phyloP scores from a whole-genome alignment of 331 rosid species.

The Ulmus americana region DNA sequence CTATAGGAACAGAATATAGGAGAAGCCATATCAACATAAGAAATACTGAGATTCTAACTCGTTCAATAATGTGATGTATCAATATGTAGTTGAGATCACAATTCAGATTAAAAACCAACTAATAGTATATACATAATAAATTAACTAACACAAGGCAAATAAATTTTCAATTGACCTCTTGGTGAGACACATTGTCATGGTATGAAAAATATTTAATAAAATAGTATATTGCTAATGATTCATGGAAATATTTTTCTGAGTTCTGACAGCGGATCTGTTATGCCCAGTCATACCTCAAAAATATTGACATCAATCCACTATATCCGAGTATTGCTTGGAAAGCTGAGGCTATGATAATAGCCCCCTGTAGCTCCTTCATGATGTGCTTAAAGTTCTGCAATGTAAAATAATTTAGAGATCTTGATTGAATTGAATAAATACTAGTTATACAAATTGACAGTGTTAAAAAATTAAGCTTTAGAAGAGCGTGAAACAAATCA shows the following conservation, averaged over 20 bases:
- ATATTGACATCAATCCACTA: constrained; percentile 81
- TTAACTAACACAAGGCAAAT: neutral
- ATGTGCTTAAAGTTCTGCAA: constrained; percentile 82
- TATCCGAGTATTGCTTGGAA: constrained; percentile 92
- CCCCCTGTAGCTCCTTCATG: constrained; percentile 99
- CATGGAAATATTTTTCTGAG: constrained; percentile 7
- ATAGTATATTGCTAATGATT: neutral
- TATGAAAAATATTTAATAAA: constrained; percentile 3
- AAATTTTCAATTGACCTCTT: neutral
- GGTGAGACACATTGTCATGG: neutral
- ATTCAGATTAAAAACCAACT: neutral
- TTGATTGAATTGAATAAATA: neutral
- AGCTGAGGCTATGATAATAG: constrained; percentile 78
- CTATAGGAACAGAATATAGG: neutral
- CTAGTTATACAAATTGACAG: neutral
- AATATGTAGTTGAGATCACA: neutral
- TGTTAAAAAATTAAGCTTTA: neutral
- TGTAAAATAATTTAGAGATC: constrained; percentile 5
- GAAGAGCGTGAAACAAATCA: neutral
- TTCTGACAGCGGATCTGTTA: neutral
- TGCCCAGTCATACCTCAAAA: constrained; percentile 57
- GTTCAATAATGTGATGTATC: neutral
- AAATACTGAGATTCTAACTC: neutral
- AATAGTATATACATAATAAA: neutral
- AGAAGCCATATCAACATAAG: neutral